phyloP scores from a whole-genome alignment of 192 early-diverging fungal genomes.

The Piromyces sp. region DNA sequence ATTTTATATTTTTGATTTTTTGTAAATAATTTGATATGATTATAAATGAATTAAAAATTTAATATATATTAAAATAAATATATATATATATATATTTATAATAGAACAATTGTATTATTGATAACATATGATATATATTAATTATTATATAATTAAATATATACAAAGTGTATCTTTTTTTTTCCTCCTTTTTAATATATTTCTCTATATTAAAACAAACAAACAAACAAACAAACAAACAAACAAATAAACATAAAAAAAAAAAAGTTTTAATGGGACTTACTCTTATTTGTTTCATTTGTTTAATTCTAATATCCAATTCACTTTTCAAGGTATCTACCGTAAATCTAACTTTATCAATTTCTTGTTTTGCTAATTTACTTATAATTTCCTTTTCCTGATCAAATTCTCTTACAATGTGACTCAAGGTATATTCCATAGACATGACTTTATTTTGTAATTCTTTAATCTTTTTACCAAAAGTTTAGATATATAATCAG shows the following conservation, averaged over 20 bases:
- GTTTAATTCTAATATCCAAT: slow-evolving; percentile 18
- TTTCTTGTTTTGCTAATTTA: slow-evolving; percentile 21
- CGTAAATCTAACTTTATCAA: slow-evolving; percentile 27
- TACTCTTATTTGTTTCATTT: slow-evolving; percentile 45
- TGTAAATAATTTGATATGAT: no score
- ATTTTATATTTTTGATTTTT: background rate
- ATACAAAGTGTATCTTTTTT: no score
- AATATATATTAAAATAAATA: no score
- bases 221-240: background rate
- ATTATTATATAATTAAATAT: no score
- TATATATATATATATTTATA: no score
- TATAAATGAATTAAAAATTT: no score
- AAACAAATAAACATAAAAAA: slow-evolving; percentile 1
- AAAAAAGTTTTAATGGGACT: background rate
- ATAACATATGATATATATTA: no score
- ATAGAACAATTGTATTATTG: no score
- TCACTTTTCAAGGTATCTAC: slow-evolving; percentile 14
- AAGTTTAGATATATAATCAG: no score
- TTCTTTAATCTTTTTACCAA: slow-evolving; percentile 28
- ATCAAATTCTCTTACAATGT: slow-evolving; percentile 43
- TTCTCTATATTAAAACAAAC: no score
- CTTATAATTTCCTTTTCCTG: slow-evolving; percentile 33
- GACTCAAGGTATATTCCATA: slow-evolving; percentile 37
- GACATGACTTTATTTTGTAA: slow-evolving; percentile 30
- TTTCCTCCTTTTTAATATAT: no score